Percentiles rank a stretch among this genome's conserved stretches.
phyloP scores from a whole-genome alignment of 352 stramenopile genomes.

The Globisporangium canariense region DNA sequence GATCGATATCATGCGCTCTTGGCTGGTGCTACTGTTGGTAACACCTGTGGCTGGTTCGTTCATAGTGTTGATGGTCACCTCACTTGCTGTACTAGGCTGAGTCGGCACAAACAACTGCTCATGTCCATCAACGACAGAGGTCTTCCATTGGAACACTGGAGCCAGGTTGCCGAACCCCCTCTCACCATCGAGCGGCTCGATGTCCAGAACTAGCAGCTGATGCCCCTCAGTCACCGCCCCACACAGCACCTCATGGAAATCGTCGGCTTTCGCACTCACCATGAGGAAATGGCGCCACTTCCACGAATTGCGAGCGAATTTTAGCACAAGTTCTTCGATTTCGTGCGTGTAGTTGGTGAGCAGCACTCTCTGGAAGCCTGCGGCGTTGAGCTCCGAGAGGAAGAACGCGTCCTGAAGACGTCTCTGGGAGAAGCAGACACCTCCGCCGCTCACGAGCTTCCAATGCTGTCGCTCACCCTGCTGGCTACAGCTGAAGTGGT shows the following conservation, averaged over 20 bases:
- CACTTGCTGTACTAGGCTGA: not conserved
- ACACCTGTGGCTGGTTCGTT: not conserved
- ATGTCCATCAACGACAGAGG: conserved; percentile 14
- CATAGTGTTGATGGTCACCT: not conserved
- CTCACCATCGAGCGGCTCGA: conserved; percentile 39
- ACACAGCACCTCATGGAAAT: conserved; percentile 32
- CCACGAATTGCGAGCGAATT: conserved; percentile 36
- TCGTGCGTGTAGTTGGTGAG: conserved; percentile 38
- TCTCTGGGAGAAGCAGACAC: conserved; percentile 37
- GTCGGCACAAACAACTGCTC: conserved; percentile 24
- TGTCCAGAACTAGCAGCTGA: conserved; percentile 57
- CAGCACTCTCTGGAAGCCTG: conserved; percentile 33
- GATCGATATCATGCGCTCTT: conserved; percentile 23
- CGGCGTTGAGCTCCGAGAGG: conserved; percentile 26
- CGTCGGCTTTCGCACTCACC: conserved; percentile 28
- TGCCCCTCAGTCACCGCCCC: conserved; percentile 41
- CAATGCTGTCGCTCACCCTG: conserved; percentile 1
- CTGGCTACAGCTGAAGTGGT: not conserved
- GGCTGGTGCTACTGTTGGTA: not conserved
- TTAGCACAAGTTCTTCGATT: conserved; percentile 42
- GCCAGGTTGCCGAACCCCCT: conserved; percentile 14
- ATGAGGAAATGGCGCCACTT: conserved; percentile 43
- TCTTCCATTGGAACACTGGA: conserved; percentile 34
- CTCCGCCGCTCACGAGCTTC: conserved; percentile 27
- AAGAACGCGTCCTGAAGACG: conserved; percentile 42